A percentile compares a stretch with the other conserved stretches of the same genome.
Conservation (phyloP, 2,329 filamentous ascomycete species). For the Neopestalotiopsis sp. region DNA sequence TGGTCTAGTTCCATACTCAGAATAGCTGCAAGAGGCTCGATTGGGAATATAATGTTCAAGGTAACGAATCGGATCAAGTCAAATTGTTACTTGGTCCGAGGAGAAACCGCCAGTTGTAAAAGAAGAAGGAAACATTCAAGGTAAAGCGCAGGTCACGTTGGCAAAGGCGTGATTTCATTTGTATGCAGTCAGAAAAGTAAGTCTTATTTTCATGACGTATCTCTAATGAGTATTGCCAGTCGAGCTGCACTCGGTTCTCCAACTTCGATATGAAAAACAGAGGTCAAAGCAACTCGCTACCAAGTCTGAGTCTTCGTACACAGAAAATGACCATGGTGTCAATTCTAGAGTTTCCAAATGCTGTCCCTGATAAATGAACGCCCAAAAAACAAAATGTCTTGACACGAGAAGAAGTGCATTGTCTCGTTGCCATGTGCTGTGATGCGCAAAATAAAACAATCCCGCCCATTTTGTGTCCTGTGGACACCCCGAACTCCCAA, state of each 20-base stretch:
- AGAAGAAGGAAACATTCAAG: not conserved
- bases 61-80: not conserved
- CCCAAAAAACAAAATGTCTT: not conserved
- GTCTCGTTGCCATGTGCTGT: not conserved
- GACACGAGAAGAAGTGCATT: not conserved
- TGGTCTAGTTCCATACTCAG: not conserved
- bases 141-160: too few species aligned
- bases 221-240: not conserved
- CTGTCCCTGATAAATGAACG: not conserved
- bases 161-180: not conserved
- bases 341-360: not conserved
- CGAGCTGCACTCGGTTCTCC: too few species aligned
- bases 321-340: not conserved
- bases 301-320: not conserved
- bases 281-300: constrained; percentile 2
- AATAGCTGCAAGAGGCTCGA: not conserved
- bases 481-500: not conserved
- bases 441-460: not conserved
- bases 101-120: too few species aligned
- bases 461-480: not conserved
- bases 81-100: not conserved
- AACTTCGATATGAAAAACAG: not conserved
- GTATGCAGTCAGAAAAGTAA: not conserved
- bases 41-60: not conserved
- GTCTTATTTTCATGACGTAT: not conserved